Evolutionary conservation across 805 yeast species (phyloP).

Genomic region (Spencermartinsiella europaea): DNA sequence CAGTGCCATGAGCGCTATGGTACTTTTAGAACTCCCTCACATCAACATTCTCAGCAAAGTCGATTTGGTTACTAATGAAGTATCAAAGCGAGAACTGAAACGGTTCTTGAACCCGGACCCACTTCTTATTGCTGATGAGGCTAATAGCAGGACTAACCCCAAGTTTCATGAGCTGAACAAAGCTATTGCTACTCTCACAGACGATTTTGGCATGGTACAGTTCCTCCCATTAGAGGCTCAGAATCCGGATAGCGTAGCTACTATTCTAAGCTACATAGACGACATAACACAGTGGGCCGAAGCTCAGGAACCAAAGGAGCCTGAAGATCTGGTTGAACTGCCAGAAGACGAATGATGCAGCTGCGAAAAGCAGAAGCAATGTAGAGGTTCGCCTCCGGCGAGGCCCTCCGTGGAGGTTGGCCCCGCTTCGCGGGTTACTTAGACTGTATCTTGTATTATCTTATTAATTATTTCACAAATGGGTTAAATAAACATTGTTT

Average conservation of each 20-base stretch:
- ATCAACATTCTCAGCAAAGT: slow-evolving; percentile 82
- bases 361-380: slow-evolving; percentile 29
- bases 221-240: slow-evolving; percentile 84
- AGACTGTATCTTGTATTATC: too few relatives aligned
- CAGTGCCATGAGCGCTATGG: slow-evolving; percentile 98
- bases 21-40: slow-evolving; percentile 89
- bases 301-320: slow-evolving; percentile 94
- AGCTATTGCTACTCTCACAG: slow-evolving; percentile 83
- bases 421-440: too few relatives aligned
- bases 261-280: slow-evolving; percentile 86
- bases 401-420: too few relatives aligned
- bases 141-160: slow-evolving; percentile 48
- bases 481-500: too few relatives aligned
- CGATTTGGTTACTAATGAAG: slow-evolving; percentile 78
- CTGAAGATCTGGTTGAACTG: slow-evolving; percentile 59
- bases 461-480: too few relatives aligned
- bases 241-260: slow-evolving; percentile 67
- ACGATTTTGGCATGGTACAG: slow-evolving; percentile 98
- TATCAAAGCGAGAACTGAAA: slow-evolving; percentile 70
- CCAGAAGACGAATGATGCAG: slow-evolving; percentile 46
- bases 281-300: slow-evolving; percentile 99
- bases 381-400: too few relatives aligned
- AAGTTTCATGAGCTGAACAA: slow-evolving; percentile 67
- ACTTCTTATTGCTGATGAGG: slow-evolving; percentile 52
- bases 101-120: slow-evolving; percentile 92